Evolutionary conservation across 768 basidiomycete species (phyloP), one percentile per base, ranked within the genome.

Genomic region (Agaricus blazei): DNA sequence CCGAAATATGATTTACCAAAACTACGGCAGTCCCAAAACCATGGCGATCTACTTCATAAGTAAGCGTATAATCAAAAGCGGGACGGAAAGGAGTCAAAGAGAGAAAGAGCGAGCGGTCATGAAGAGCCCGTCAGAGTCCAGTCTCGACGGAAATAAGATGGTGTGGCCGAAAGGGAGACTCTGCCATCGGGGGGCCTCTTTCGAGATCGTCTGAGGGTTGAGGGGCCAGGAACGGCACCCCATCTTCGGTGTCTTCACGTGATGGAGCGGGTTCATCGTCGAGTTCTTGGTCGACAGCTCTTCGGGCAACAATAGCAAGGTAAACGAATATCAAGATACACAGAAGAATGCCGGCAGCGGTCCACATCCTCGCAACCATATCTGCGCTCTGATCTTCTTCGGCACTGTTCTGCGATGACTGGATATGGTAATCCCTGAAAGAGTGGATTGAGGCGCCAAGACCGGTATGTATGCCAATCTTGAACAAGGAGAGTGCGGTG

Each of bases 391-490:
- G 75, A 29, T 75, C 74, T 47, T 73, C 73, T 43, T 70, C 66
- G 38, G 63, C 58, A 41, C 64, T 63, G 34, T 68, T 68, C 34
- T 34, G 19, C 48, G 47, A 31, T 14, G 72, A 61, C 50, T 65
- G 68, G 60, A 69, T 68, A 65, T 85, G 81, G 66, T 81, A 81
- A 61, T 82, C 81, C 64, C 82, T 80, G 70, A 93, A 93, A n/a
- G 87, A 90, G 62, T 86, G 86, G 64, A 94, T 89, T 24, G 87
- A 87, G 31, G 84, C 83, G 41, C 94, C 94, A 63, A 96, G 80
- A 61, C 83, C 87, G 37, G 93, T 95, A 74, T 96, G 93, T 48
- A 95, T 79, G 69, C 92, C 85, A 62, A 95, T 83, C 69, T 97
- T 96, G 82, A 91, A 83, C 52, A 95, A 78, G 54, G 88, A 88